A percentile compares a stretch with the other conserved stretches of the same genome.
Conservation (phyloP, 257 asterid genomes). For the Anisodus tanguticus region DNA sequence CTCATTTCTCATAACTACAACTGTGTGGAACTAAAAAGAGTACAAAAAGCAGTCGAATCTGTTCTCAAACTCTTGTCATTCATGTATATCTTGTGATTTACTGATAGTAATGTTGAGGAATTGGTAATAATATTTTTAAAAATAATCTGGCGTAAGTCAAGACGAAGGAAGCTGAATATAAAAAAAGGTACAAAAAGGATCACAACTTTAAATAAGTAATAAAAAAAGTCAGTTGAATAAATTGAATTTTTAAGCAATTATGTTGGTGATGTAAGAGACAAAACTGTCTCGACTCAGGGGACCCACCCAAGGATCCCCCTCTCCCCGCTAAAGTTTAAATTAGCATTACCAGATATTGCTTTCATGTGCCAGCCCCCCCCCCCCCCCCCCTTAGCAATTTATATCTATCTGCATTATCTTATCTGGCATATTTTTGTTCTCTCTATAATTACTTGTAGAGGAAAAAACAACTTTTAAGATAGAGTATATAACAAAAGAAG, state of each 20-base stretch:
- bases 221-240: background rate
- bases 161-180: no score
- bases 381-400: background rate
- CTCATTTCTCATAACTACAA: no score
- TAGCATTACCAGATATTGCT: slow-evolving; percentile 25
- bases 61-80: no score
- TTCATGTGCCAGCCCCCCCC: slow-evolving; percentile 31
- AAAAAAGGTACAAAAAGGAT: no score
- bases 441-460: background rate
- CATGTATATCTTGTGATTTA: no score
- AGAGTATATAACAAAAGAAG: background rate
- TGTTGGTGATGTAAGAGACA: slow-evolving; percentile 36
- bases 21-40: no score
- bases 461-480: background rate
- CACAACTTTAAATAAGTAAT: no score
- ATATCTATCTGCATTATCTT: slow-evolving; percentile 19
- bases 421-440: slow-evolving; percentile 32
- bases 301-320: slow-evolving; percentile 41
- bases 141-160: no score
- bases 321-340: slow-evolving; percentile 28
- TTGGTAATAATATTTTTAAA: no score
- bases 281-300: slow-evolving; percentile 40
- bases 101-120: no score
- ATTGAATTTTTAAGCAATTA: background rate
- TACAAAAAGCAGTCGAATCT: no score